Conservation (phyloP, 208 protist species). For the Trypanosoma vivax region DNA sequence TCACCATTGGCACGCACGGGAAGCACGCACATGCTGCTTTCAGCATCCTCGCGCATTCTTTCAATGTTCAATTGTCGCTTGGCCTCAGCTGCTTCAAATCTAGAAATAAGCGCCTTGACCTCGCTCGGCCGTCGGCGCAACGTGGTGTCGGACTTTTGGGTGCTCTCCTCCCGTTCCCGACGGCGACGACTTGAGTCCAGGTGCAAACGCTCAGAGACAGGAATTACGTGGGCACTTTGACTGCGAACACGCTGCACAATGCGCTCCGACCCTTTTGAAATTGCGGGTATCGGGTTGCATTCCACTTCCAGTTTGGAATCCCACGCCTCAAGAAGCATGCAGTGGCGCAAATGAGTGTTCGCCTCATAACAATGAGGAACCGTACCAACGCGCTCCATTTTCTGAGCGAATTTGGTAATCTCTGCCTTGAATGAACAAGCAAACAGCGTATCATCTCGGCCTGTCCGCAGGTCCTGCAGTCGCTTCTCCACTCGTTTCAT, state of each 20-base stretch:
- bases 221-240: constrained; percentile 16
- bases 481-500: constrained; percentile 16
- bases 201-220: constrained; percentile 42
- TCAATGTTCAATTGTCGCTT: constrained; percentile 31
- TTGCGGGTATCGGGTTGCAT: constrained; percentile 24
- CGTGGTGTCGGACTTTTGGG: background rate
- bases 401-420: constrained; percentile 28
- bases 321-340: constrained; percentile 42
- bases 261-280: constrained; percentile 34
- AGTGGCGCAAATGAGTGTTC: constrained; percentile 23
- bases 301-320: constrained; percentile 14
- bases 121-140: constrained; percentile 20
- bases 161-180: constrained; percentile 7
- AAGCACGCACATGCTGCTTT: background rate
- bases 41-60: constrained; percentile 27
- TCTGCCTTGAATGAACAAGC: constrained; percentile 38
- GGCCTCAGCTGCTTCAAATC: constrained; percentile 38
- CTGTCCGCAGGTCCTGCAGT: constrained; percentile 9
- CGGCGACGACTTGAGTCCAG: constrained; percentile 25
- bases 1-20: constrained; percentile 26
- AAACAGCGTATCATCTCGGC: constrained; percentile 18
- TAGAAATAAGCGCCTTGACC: constrained; percentile 43
- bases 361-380: constrained; percentile 5
- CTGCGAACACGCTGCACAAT: constrained; percentile 35
- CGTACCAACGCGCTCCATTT: constrained; percentile 8